A percentile compares a stretch with the other conserved stretches of the same genome.
These are phyloP conservation scores for Alternaria conjuncta DNA, from an alignment of 2,329 filamentous ascomycete genomes.

Conservation along the genomic window DNA sequence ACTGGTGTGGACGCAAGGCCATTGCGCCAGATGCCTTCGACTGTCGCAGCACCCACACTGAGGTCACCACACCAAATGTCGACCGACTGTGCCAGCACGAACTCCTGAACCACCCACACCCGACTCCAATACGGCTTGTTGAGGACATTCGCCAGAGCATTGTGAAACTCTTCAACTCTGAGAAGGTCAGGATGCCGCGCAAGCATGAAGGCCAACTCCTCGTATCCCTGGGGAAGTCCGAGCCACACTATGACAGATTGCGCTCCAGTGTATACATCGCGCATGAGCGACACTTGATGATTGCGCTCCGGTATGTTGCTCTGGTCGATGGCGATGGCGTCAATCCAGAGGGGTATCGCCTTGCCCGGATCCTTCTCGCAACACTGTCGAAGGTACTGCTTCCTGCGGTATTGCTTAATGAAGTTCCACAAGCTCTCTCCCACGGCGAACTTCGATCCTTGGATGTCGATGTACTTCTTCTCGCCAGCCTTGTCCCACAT, in stretches of 20 bases:
- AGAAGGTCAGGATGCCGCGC: constrained; percentile 11
- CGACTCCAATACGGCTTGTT: constrained; percentile 21
- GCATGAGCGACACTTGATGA: constrained; percentile 18
- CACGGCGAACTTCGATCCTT: constrained; percentile 9
- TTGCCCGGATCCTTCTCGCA: background rate
- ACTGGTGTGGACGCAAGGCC: constrained; percentile 2
- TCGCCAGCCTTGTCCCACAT: constrained; percentile 20
- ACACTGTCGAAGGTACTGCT: constrained; percentile 4
- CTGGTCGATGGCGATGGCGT: constrained; percentile 22
- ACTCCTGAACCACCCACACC: constrained; percentile 21
- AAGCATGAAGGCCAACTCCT: constrained; percentile 19
- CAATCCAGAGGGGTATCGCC: constrained; percentile 15
- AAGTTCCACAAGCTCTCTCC: constrained; percentile 23
- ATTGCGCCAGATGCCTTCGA: constrained; percentile 18
- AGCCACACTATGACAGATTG: constrained; percentile 20
- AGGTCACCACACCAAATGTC: constrained; percentile 20
- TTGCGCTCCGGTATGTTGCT: constrained; percentile 16
- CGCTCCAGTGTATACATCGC: constrained; percentile 17
- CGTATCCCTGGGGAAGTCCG: constrained; percentile 5
- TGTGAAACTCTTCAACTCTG: constrained; percentile 11
- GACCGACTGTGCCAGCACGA: constrained; percentile 16
- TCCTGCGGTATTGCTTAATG: constrained; percentile 17
- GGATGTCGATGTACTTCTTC: constrained; percentile 6
- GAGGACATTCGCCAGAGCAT: constrained; percentile 4
- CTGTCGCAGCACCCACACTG: constrained; percentile 2